These are phyloP conservation scores for Beauveria medogensis DNA, from an alignment of 2,329 filamentous ascomycete genomes.

Conservation along the genomic window DNA sequence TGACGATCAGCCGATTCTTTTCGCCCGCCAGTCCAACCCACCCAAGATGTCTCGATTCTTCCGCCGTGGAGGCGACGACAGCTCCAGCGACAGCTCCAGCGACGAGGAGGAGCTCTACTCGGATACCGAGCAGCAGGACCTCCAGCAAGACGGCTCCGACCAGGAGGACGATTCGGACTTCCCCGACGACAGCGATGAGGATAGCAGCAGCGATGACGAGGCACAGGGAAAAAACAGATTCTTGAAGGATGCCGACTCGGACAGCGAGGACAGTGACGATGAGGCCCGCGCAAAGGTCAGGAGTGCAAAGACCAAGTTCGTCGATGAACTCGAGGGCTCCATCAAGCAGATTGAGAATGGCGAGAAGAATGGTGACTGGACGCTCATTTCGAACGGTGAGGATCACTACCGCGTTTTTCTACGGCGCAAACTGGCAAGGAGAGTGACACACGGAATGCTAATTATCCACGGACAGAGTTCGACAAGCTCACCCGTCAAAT, in stretches of 20 bases:
- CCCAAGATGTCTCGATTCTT: slow-evolving; percentile 92
- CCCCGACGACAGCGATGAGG: slow-evolving; percentile 41
- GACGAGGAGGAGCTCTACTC: slow-evolving; percentile 94
- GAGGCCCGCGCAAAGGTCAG: slow-evolving; percentile 82
- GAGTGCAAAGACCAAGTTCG: slow-evolving; percentile 95
- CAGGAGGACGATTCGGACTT: slow-evolving; percentile 41
- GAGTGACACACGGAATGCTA: slow-evolving; percentile 11
- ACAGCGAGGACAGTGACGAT: slow-evolving; percentile 80
- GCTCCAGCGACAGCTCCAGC: slow-evolving; percentile 90
- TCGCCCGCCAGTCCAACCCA: slow-evolving; percentile 12
- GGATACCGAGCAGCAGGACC: slow-evolving; percentile 57
- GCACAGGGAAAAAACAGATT: slow-evolving; percentile 72
- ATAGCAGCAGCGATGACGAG: slow-evolving; percentile 56
- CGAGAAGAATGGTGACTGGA: slow-evolving; percentile 97
- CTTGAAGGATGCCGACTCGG: slow-evolving; percentile 65
- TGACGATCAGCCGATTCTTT: neutral
- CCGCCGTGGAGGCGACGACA: slow-evolving; percentile 73
- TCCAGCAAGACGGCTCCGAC: slow-evolving; percentile 49
- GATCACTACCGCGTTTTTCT: neutral
- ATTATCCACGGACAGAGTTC: slow-evolving; percentile 55
- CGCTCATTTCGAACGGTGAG: slow-evolving; percentile 79
- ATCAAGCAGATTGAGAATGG: slow-evolving; percentile 93
- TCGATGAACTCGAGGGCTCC: slow-evolving; percentile 85
- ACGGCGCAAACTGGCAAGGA: neutral
- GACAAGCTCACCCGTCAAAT: slow-evolving; percentile 90